These are phyloP conservation scores for Zalaria obscura DNA, from an alignment of 2,329 filamentous ascomycete genomes.

Conservation along the genomic window DNA sequence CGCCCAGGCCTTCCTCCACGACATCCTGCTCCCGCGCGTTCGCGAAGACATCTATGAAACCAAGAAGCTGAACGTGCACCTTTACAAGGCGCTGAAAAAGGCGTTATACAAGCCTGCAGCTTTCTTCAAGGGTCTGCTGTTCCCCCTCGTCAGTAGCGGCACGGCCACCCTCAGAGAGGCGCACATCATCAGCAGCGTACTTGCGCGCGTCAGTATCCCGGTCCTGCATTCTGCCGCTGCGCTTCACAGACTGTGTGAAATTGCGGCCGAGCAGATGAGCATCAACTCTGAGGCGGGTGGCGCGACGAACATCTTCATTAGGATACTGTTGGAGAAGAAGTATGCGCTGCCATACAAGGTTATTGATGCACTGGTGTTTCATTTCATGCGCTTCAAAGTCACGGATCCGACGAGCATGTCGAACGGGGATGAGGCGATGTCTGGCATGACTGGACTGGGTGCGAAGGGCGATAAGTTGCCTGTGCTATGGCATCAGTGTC, in stretches of 20 bases:
- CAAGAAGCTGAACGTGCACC: slow-evolving; percentile 87
- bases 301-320: slow-evolving; percentile 90
- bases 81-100: slow-evolving; percentile 91
- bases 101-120: slow-evolving; percentile 84
- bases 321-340: slow-evolving; percentile 85
- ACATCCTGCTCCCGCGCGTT: slow-evolving; percentile 78
- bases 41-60: slow-evolving; percentile 87
- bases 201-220: slow-evolving; percentile 73
- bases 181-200: slow-evolving; percentile 75
- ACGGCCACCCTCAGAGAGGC: slow-evolving; percentile 90
- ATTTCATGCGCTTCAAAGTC: slow-evolving; percentile 80
- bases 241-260: slow-evolving; percentile 82
- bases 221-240: slow-evolving; percentile 88
- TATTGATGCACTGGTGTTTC: slow-evolving; percentile 87
- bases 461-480: slow-evolving; percentile 47
- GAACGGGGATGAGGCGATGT: slow-evolving; percentile 35
- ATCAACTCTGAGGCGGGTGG: slow-evolving; percentile 75
- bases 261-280: slow-evolving; percentile 78
- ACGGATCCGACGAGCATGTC: slow-evolving; percentile 40
- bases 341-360: slow-evolving; percentile 93
- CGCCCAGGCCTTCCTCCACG: slow-evolving; percentile 74
- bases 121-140: slow-evolving; percentile 94
- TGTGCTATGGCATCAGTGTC: slow-evolving; percentile 90
- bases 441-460: slow-evolving; percentile 14
- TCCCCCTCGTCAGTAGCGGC: slow-evolving; percentile 71